Evolutionary conservation across 345 rosid genomes (phyloP), one percentile per base, ranked within the genome.

Genomic region (Physaria fendleri): DNA sequence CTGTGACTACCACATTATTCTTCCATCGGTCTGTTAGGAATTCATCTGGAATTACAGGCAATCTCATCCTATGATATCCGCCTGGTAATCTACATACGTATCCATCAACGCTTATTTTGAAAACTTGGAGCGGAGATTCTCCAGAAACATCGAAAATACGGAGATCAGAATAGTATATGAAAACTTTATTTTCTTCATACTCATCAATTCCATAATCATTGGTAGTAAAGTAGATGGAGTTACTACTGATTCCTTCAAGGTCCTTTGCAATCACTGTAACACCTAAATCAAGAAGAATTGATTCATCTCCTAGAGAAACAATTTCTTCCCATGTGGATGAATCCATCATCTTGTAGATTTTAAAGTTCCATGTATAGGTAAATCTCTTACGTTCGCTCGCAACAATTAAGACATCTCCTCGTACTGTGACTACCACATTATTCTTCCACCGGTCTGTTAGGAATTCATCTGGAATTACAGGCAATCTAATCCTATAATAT

Each of bases 401-500:
- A 18, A 57, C 39, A 27, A 42, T n/a, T 18, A 57, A 41, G 25
- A 57, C 50, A 59, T 56, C 61, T 24, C 48, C 61, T 5, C 25
- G 0, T 40, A 39, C 2, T 3, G 37, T 56, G 25, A 48, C 23
- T 28, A 28, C 35, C 13, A 14, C 16, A 28, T 15, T 48, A 4
- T 1, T 8, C 35, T 8, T 24, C 10, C 18, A 0, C 1, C 13
- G 14, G 11, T 9, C 6, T 1, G 3, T 1, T 12, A 5, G 17
- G 32, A 2, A 0, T n/a, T 6, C 10, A 5, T 4, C 4, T 5
- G 10, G 18, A 23, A 2, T n/a, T n/a, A n/a, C 50, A 44, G 51
- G 17, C 2, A 5, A 6, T 45, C 17, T 23, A 25, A n/a, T n/a
- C n/a, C 11, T 21, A 5, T 2, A 2, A 41, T 1, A 5, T 16